phyloP scores from a whole-genome alignment of 2,329 filamentous ascomycete genomes.

The Verticillium dahliae region DNA sequence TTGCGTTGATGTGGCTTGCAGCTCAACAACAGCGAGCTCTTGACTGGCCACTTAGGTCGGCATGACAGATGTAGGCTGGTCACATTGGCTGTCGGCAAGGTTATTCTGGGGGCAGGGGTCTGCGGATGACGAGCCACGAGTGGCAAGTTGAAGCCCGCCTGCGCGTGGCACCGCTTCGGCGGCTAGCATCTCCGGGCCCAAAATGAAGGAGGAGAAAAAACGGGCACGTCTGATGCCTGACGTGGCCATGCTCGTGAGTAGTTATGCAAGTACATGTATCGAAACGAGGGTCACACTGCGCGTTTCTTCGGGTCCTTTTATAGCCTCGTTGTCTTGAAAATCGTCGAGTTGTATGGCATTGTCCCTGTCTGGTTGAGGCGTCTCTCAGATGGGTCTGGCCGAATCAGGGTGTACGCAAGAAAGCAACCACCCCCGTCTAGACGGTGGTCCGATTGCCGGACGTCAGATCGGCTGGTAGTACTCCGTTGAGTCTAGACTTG shows the following conservation, averaged over 20 bases:
- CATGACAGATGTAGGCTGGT: background rate
- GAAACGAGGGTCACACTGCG: too few relatives aligned
- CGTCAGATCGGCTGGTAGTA: too few relatives aligned
- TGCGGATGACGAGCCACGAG: background rate
- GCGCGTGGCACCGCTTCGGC: background rate
- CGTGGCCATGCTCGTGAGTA: background rate
- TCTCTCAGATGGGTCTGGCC: too few relatives aligned
- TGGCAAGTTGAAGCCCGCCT: background rate
- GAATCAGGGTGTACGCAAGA: too few relatives aligned
- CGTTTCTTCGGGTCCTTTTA: too few relatives aligned
- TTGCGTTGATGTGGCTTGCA: background rate
- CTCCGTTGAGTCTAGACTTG: too few relatives aligned
- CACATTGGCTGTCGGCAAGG: background rate
- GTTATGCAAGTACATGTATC: background rate
- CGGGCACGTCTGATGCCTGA: background rate
- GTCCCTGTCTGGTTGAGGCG: too few relatives aligned
- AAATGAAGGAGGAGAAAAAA: too few relatives aligned
- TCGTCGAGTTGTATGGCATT: too few relatives aligned
- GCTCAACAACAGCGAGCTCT: background rate
- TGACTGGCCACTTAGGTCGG: background rate
- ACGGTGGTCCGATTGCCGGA: too few relatives aligned
- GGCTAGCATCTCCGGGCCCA: background rate
- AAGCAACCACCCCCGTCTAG: too few relatives aligned
- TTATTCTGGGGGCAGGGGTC: background rate
- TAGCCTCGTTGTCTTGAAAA: too few relatives aligned